A percentile compares a stretch with the other conserved stretches of the same genome.
Conservation (phyloP, 176 grass and related monocot species). For the Triticum urartu region DNA sequence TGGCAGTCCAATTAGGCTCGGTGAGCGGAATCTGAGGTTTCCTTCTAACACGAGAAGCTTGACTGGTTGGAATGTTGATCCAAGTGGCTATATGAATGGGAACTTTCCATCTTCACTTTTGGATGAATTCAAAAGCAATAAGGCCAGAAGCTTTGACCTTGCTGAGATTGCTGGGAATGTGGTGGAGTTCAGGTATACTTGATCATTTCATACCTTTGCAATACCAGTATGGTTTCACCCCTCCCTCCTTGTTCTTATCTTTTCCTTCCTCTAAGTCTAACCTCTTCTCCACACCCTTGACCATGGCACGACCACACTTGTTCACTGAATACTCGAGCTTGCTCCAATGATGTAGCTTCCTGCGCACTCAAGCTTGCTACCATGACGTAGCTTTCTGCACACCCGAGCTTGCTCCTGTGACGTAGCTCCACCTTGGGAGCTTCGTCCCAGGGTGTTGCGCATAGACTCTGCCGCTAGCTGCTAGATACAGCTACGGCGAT, state of each 20-base stretch:
- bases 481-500: background rate
- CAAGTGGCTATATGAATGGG: constrained; percentile 56
- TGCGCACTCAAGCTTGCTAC: background rate
- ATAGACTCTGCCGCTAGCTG: background rate
- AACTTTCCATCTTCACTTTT: constrained; percentile 80
- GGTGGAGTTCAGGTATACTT: constrained; percentile 86
- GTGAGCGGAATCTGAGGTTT: constrained; percentile 65
- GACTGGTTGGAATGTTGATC: constrained; percentile 57
- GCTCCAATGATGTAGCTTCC: background rate
- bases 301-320: background rate
- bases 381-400: background rate
- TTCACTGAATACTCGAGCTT: background rate
- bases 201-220: background rate
- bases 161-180: constrained; percentile 89
- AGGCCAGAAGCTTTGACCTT: constrained; percentile 93
- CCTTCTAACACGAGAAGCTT: constrained; percentile 62
- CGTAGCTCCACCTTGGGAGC: background rate
- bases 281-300: background rate
- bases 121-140: constrained; percentile 94
- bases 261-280: background rate
- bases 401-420: background rate
- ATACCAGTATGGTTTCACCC: background rate
- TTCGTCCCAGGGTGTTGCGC: background rate
- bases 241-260: background rate
- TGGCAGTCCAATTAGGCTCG: constrained; percentile 67